Conservation (phyloP, 2,329 filamentous ascomycete species). For the Xylariaceae sp. region DNA sequence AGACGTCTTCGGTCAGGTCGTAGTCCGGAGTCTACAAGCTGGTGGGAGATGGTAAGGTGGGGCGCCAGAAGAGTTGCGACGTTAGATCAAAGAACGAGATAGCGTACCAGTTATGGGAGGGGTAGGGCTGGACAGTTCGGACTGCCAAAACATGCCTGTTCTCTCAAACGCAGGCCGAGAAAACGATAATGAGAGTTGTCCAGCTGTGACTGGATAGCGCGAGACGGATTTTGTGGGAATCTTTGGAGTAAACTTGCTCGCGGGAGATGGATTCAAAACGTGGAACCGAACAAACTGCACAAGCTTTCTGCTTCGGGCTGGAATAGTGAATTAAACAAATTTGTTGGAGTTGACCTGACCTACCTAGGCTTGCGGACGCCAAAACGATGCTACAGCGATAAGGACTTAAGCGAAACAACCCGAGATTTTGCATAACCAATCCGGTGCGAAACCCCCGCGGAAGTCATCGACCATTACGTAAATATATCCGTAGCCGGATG, state of each 20-base stretch:
- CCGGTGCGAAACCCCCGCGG: background rate
- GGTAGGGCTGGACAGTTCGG: background rate
- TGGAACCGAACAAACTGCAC: background rate
- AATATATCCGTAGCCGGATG: background rate
- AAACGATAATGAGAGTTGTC: background rate
- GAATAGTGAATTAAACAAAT: background rate
- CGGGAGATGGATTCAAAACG: too few relatives aligned
- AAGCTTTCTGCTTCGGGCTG: background rate
- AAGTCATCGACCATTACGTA: background rate
- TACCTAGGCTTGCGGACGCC: background rate
- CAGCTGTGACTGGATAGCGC: background rate
- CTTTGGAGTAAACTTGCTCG: conserved; percentile 1
- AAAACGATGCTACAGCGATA: conserved; percentile 4
- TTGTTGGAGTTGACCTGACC: background rate
- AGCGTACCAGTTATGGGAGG: background rate
- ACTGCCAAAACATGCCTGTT: conserved; percentile 12
- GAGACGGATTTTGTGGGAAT: background rate
- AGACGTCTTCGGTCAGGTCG: conserved; percentile 1
- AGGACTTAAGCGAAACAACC: conserved; percentile 10
- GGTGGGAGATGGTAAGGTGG: conserved; percentile 6
- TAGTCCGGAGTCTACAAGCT: background rate
- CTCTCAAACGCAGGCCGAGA: conserved; percentile 7
- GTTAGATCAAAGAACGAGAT: conserved; percentile 1
- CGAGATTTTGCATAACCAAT: background rate
- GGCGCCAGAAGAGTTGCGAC: conserved; percentile 1